Conservation (phyloP, 106 monocot species). For the Xerophyta viscosa region DNA sequence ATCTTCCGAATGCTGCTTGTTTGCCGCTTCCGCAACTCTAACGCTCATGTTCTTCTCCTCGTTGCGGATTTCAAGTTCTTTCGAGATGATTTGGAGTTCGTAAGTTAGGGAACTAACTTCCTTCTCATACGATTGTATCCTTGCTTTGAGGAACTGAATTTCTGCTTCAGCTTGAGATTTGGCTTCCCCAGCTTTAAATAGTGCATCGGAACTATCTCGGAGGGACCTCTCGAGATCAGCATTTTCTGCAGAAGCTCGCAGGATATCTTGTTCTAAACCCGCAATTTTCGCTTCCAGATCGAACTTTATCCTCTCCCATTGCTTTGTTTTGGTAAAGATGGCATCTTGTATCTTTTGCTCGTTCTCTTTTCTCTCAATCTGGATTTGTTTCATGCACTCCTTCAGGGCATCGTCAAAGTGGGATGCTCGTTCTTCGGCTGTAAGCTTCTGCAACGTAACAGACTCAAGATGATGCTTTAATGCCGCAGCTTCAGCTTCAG, state of each 20-base stretch:
- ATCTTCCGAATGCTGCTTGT: constrained; percentile 73
- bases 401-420: constrained; percentile 77
- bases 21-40: constrained; percentile 65
- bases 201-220: constrained; percentile 39
- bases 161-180: constrained; percentile 70
- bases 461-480: constrained; percentile 78
- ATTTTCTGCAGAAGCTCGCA: constrained; percentile 54
- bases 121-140: constrained; percentile 50
- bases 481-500: constrained; percentile 59
- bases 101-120: constrained; percentile 70
- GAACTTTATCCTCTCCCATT: constrained; percentile 58
- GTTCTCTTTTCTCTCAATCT: constrained; percentile 70
- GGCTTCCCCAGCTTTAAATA: constrained; percentile 59
- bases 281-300: constrained; percentile 54
- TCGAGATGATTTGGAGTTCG: constrained; percentile 65
- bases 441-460: constrained; percentile 49
- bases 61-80: constrained; percentile 79
- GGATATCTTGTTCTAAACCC: constrained; percentile 48
- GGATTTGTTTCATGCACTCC: constrained; percentile 77
- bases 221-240: constrained; percentile 47
- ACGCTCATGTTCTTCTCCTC: constrained; percentile 87
- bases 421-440: constrained; percentile 54
- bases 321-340: constrained; percentile 63
- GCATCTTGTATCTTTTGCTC: constrained; percentile 71
- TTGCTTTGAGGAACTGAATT: constrained; percentile 54